Conservation (phyloP, 148 eudicot species). For the Euryodendron excelsum region DNA sequence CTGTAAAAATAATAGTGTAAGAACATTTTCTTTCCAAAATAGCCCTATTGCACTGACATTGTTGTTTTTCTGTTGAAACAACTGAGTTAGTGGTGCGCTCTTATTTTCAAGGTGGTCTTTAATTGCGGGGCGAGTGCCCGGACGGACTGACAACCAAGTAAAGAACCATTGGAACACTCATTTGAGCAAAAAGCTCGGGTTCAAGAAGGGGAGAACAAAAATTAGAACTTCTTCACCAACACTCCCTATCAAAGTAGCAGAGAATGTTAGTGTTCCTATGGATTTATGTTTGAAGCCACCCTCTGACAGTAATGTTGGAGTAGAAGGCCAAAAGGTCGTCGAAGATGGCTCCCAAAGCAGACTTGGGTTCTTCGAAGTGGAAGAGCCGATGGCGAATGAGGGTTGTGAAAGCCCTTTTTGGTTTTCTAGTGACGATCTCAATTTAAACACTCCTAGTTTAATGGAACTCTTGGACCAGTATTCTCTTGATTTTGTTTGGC, state of each 20-base stretch:
- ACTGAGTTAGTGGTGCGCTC: not conserved
- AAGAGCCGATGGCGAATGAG: not conserved
- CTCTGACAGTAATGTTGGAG: not conserved
- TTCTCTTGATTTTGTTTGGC: constrained; percentile 13
- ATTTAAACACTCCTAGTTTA: not conserved
- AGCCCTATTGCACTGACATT: no score
- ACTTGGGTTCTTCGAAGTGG: not conserved
- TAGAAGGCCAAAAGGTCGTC: not conserved
- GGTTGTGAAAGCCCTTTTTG: not conserved
- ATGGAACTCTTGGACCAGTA: not conserved
- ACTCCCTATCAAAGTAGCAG: not conserved
- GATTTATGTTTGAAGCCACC: not conserved
- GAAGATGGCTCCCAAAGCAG: no score
- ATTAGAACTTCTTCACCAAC: not conserved
- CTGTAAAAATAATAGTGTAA: no score
- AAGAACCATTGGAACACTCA: constrained; percentile 17
- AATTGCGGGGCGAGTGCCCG: constrained; percentile 13
- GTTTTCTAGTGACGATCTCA: not conserved
- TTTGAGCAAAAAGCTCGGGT: constrained; percentile 14
- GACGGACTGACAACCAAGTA: constrained; percentile 13
- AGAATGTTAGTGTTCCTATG: not conserved
- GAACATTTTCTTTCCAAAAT: no score
- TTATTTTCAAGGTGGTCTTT: constrained; percentile 16
- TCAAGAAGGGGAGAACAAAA: not conserved
- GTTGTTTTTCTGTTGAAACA: no score